Percentiles rank a stretch among this genome's conserved stretches.
phyloP scores from a whole-genome alignment of 192 early-diverging fungal species.

The Coemansia sp. region DNA sequence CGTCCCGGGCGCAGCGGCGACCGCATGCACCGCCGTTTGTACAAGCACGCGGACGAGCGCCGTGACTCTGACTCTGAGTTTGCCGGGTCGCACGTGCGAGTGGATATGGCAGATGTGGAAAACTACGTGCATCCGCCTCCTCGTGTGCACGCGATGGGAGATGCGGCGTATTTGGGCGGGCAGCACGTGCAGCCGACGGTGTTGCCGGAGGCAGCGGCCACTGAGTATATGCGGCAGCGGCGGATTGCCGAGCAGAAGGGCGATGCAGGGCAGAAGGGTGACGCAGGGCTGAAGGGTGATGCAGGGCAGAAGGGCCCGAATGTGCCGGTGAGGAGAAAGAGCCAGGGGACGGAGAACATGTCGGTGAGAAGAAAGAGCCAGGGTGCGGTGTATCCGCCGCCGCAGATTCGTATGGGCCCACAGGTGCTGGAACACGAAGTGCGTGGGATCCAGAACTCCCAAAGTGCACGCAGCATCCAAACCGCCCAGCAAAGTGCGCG shows the following conservation, averaged over 20 bases:
- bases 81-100: constrained; percentile 20
- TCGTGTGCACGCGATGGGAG: not conserved
- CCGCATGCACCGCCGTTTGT: constrained; percentile 28
- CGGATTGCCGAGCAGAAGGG: not conserved
- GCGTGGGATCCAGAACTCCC: constrained; percentile 9
- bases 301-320: not conserved
- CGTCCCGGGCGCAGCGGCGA: not conserved
- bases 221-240: constrained; percentile 44
- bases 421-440: constrained; percentile 50
- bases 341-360: not conserved
- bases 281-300: not conserved
- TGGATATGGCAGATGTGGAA: constrained; percentile 52
- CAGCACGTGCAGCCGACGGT: constrained; percentile 2
- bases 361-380: not conserved
- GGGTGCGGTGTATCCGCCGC: constrained; percentile 16
- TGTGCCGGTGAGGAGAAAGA: not conserved
- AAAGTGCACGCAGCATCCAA: not conserved
- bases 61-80: constrained; percentile 53
- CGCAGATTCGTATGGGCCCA: constrained; percentile 21
- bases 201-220: constrained; percentile 38
- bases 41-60: constrained; percentile 27
- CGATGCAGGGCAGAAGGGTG: not conserved
- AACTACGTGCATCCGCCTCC: constrained; percentile 49
- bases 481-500: not conserved
- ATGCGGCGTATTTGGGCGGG: constrained; percentile 31